Percentiles rank a stretch among this genome's conserved stretches.
Conservation (phyloP, 2,329 filamentous ascomycete species). For the Pseudogymnoascus sp. region DNA sequence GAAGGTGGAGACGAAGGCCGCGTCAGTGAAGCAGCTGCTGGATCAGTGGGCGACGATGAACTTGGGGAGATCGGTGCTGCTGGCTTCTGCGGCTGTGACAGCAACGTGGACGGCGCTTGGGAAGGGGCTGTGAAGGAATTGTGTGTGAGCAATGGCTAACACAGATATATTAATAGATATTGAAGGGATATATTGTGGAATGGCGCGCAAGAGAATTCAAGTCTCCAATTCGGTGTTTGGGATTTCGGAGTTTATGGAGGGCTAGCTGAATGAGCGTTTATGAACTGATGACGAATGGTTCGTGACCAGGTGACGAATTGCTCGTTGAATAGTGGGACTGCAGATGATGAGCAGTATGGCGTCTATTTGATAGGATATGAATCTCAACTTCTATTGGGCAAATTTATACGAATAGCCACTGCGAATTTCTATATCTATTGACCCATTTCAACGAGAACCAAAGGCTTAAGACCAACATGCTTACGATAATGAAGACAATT, state of each 20-base stretch:
- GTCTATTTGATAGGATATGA: not conserved
- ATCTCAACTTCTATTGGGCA: not conserved
- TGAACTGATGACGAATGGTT: no score
- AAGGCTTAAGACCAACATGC: no score
- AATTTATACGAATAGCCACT: not conserved
- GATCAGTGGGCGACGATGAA: constrained; percentile 49
- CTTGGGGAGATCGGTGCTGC: constrained; percentile 33
- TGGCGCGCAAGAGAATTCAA: not conserved
- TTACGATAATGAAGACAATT: no score
- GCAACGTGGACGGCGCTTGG: constrained; percentile 25
- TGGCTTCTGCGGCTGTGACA: constrained; percentile 20
- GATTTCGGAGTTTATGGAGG: no score
- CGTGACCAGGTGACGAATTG: no score
- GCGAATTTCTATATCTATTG: not conserved
- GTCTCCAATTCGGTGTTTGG: not conserved
- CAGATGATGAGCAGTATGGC: no score
- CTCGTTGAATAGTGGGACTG: no score
- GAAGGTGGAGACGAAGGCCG: constrained; percentile 28
- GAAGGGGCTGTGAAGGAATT: not conserved
- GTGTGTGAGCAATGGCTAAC: not conserved
- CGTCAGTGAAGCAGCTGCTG: constrained; percentile 42
- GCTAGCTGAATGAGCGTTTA: no score
- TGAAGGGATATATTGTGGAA: not conserved
- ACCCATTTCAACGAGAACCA: not conserved
- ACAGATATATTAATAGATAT: not conserved